Evolutionary conservation across 1,284 basidiomycete species (phyloP).

Genomic region (Ganoderma multipileum): DNA sequence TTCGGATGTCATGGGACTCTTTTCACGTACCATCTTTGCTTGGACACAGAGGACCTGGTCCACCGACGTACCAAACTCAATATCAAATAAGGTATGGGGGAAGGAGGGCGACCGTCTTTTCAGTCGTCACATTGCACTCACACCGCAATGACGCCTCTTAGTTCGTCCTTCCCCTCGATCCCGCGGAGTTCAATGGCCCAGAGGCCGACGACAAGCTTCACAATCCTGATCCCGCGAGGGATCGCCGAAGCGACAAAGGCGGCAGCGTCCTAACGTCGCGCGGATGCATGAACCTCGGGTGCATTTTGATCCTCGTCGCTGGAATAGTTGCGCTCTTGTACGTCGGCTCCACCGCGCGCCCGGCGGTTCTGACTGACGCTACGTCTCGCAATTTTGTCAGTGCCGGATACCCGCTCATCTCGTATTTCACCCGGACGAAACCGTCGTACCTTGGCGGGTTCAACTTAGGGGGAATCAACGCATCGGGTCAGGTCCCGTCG

Average conservation of each 20-base stretch:
- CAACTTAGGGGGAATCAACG: constrained; percentile 85
- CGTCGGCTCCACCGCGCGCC: not conserved
- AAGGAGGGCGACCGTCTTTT: not conserved
- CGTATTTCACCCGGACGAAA: constrained; percentile 61
- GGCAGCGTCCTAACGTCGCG: constrained; percentile 74
- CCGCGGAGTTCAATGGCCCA: constrained; percentile 64
- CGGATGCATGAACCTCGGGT: constrained; percentile 81
- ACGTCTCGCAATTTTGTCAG: constrained; percentile 42
- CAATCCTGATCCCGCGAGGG: constrained; percentile 77
- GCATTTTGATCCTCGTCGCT: constrained; percentile 66
- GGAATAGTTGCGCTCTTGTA: constrained; percentile 79
- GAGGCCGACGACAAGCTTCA: constrained; percentile 79
- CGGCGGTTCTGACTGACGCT: not conserved
- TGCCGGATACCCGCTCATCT: constrained; percentile 84
- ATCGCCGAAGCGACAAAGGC: constrained; percentile 64
- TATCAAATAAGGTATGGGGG: constrained; percentile 54
- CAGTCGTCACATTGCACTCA: not conserved
- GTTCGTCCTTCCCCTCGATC: constrained; percentile 79
- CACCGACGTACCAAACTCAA: constrained; percentile 39
- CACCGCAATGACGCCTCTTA: constrained; percentile 34
- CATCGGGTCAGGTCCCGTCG: constrained; percentile 72
- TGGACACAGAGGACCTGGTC: constrained; percentile 16
- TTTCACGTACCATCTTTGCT: not conserved
- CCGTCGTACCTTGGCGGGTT: constrained; percentile 69
- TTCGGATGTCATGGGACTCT: not conserved